These are phyloP conservation scores for Trichoderma semiorbis DNA, from an alignment of 2,329 filamentous ascomycete species.

Conservation along the genomic window DNA sequence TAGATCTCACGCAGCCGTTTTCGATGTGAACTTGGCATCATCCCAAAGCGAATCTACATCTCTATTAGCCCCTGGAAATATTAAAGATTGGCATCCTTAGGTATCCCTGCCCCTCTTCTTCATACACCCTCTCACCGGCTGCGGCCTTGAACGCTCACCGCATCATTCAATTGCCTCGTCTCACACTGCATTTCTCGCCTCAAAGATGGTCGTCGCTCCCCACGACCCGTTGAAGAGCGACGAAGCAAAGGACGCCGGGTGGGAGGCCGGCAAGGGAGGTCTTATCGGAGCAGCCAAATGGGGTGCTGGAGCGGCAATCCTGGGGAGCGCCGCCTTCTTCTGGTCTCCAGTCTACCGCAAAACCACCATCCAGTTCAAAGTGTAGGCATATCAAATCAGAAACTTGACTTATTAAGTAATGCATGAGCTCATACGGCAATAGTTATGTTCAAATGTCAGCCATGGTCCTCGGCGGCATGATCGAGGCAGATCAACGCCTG, in stretches of 20 bases:
- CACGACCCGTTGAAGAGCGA: constrained; percentile 60
- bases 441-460: constrained; percentile 83
- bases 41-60: not conserved
- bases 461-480: constrained; percentile 75
- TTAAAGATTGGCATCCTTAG: not conserved
- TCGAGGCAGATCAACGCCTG: constrained; percentile 69
- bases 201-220: not conserved
- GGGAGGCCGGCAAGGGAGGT: constrained; percentile 68
- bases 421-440: constrained; percentile 2
- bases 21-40: not conserved
- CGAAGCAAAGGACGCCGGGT: constrained; percentile 67
- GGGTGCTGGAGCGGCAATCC: constrained; percentile 61
- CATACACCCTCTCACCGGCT: not conserved
- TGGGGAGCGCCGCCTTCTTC: constrained; percentile 59
- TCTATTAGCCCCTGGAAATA: not conserved
- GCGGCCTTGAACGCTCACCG: not conserved
- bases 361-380: constrained; percentile 72
- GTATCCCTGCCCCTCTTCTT: not conserved
- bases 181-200: not conserved
- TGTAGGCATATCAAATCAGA: constrained; percentile 45
- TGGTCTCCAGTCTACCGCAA: constrained; percentile 70
- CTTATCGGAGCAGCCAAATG: constrained; percentile 66
- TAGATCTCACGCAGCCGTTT: not conserved
- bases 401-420: not conserved
- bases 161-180: not conserved